A percentile compares a stretch with the other conserved stretches of the same genome.
Conservation (phyloP, 371 early-diverging fungal genomes). For the Circinella umbellata region DNA sequence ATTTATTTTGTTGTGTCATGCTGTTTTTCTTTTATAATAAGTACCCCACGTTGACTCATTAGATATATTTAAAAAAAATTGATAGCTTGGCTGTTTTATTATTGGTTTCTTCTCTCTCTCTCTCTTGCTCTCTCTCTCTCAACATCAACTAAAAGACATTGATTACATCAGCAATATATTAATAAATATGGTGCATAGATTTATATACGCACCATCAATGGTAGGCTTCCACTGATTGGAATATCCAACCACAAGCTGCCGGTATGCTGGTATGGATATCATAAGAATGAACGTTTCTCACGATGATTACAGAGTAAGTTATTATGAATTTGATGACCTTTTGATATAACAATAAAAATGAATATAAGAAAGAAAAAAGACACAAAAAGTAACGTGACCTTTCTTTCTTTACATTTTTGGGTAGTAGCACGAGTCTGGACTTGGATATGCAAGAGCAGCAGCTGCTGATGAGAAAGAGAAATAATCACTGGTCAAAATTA, state of each 20-base stretch:
- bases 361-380: background rate
- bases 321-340: background rate
- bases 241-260: slow-evolving; percentile 59
- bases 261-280: slow-evolving; percentile 94
- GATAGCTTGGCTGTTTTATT: too few species aligned
- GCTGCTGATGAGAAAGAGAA: slow-evolving; percentile 40
- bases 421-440: slow-evolving; percentile 81
- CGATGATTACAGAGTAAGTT: slow-evolving; percentile 74
- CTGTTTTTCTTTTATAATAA: too few species aligned
- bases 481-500: too few species aligned
- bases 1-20: too few species aligned
- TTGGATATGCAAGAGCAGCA: slow-evolving; percentile 75
- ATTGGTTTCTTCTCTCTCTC: too few species aligned
- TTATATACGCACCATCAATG: slow-evolving; percentile 57
- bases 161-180: background rate
- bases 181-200: slow-evolving; percentile 14
- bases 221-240: slow-evolving; percentile 72
- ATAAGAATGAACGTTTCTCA: slow-evolving; percentile 95
- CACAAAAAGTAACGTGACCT: background rate
- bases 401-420: background rate
- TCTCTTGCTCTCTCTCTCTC: too few species aligned
- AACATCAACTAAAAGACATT: too few species aligned
- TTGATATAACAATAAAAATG: background rate
- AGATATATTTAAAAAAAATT: too few species aligned
- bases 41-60: too few species aligned